Conservation (phyloP, 2,329 filamentous ascomycete genomes). For the Alternaria alternata region DNA sequence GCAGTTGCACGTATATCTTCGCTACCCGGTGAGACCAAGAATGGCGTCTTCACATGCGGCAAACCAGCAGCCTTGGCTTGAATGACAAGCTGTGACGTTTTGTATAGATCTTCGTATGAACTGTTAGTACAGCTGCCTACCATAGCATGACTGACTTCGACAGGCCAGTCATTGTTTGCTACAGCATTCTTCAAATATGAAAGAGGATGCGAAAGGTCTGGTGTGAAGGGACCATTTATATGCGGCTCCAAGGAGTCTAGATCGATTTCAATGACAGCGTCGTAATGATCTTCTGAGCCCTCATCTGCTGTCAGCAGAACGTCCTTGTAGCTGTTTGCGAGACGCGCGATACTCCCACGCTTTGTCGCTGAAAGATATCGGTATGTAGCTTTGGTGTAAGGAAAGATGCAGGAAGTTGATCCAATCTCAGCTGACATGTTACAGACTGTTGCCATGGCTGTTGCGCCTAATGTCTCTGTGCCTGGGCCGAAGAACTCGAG, state of each 20-base stretch:
- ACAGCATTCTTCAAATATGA: constrained; percentile 41
- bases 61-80: constrained; percentile 45
- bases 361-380: constrained; percentile 45
- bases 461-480: constrained; percentile 42
- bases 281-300: constrained; percentile 42
- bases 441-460: constrained; percentile 51
- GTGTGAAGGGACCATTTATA: constrained; percentile 50
- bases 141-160: constrained; percentile 39
- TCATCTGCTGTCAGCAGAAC: constrained; percentile 37
- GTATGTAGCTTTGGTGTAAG: constrained; percentile 30
- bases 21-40: constrained; percentile 47
- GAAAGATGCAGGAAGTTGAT: constrained; percentile 50
- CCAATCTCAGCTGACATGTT: constrained; percentile 53
- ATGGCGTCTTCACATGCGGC: constrained; percentile 37
- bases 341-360: constrained; percentile 31
- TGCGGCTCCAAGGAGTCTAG: constrained; percentile 46
- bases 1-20: constrained; percentile 47
- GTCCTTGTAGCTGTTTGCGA: constrained; percentile 33
- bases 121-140: constrained; percentile 49
- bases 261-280: constrained; percentile 49
- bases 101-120: constrained; percentile 46
- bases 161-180: constrained; percentile 41
- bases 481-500: constrained; percentile 52
- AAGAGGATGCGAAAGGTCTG: constrained; percentile 46
- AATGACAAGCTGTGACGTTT: constrained; percentile 37